Evolutionary conservation across 768 basidiomycete species (phyloP), one percentile per base, ranked within the genome.

Genomic region (Cubamyces lactineus): DNA sequence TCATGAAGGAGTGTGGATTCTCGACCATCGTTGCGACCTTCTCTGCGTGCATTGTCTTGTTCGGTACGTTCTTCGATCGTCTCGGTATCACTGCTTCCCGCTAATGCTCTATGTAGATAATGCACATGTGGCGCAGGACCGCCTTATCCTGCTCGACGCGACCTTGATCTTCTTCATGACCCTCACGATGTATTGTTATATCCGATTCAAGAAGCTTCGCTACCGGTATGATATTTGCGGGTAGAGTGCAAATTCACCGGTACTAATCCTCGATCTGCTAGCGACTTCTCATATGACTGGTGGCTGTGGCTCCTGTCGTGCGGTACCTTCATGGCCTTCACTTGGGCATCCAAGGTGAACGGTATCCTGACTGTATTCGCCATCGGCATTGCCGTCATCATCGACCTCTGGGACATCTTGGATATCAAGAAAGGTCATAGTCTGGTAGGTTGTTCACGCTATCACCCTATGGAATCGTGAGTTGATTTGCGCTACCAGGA

Each of bases 1-100:
- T 96, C 74, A 98, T 98, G 97, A 91, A 97, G 75, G 95, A 98
- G 79, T 91, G 91, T 62, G 97, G 97, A 6, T 98, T 96, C 73
- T 94, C 96, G 0, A 92, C 94, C 5, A 77, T 94, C 40, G 86
- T 98, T 61, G 87, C 94, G 7, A 87, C 93, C 0, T 96, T 99
- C 72, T 95, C 94, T 45, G 94, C 96, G 0, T 78, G 78, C 49
- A 76, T 99, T 26, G 76, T 99, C 64, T 78, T 96, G 0, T 94
- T 98, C 66, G 97, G 96, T 95, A 70, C 52, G 91, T 79, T 16
- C 45, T 9, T 7, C n/a, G 17, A 16, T 40, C 21, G 15, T 23
- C 19, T 8, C 13, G 63, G 52, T 30, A 38, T 26, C 39, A 15
- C 47, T 50, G 30, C 30, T 40, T 15, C 21, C 49, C 12, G 19